Evolutionary conservation across 768 basidiomycete genomes (phyloP).

Genomic region (Mrakia gelida): DNA sequence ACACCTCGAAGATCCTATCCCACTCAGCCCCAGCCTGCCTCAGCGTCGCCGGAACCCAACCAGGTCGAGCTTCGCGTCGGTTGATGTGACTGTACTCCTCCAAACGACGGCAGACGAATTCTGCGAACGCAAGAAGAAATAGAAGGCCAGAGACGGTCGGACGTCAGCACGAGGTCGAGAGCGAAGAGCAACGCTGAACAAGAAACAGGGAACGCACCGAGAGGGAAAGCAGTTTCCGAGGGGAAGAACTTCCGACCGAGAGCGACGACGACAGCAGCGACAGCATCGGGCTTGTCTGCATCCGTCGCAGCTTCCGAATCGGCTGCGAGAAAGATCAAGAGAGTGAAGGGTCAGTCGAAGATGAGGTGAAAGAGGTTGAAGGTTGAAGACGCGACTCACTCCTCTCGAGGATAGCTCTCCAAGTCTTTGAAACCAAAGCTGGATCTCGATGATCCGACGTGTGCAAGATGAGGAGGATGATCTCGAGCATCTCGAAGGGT

Average conservation of each 20-base stretch:
- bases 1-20: slow-evolving; percentile 74
- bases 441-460: slow-evolving; percentile 90
- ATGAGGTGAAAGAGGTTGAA: background rate
- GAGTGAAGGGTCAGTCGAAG: background rate
- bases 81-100: slow-evolving; percentile 67
- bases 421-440: slow-evolving; percentile 71
- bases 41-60: slow-evolving; percentile 78
- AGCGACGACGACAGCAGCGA: slow-evolving; percentile 61
- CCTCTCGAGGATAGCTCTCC: slow-evolving; percentile 80
- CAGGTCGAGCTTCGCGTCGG: slow-evolving; percentile 57
- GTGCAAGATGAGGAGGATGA: slow-evolving; percentile 84
- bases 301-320: slow-evolving; percentile 5
- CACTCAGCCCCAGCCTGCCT: slow-evolving; percentile 76
- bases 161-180: background rate
- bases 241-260: slow-evolving; percentile 84
- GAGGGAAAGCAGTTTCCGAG: slow-evolving; percentile 82
- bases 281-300: slow-evolving; percentile 33
- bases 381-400: slow-evolving; percentile 49
- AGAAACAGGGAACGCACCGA: slow-evolving; percentile 55
- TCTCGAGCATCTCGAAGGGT: slow-evolving; percentile 73
- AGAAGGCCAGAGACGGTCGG: background rate
- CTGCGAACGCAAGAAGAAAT: slow-evolving; percentile 47
- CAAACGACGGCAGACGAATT: slow-evolving; percentile 67
- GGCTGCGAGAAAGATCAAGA: background rate
- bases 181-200: background rate